Evolutionary conservation across 495 filamentous ascomycete genomes (phyloP), one percentile per base, ranked within the genome.

Genomic region (Antarctomyces pellizariae): DNA sequence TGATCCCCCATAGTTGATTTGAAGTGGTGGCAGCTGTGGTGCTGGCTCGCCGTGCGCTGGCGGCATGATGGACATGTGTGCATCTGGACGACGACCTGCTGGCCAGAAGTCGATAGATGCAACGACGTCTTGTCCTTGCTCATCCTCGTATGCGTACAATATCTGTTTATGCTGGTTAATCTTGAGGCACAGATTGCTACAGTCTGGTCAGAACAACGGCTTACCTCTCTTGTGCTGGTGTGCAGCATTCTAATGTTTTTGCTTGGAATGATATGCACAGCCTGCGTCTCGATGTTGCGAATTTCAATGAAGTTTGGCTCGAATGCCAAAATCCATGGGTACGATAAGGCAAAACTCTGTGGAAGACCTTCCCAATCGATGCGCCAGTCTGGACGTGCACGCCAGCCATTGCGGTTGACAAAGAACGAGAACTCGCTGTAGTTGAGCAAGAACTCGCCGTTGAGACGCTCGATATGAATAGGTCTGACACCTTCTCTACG

Each of bases 251-350:
- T 64, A 39, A 93, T 86, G 37, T 90, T 92, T 56, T 73, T 86
- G 32, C 78, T 78, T 24, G 80, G 90, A 42, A 92, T 70, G 37
- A 99, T 92, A 52, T 91, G 75, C 32, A 92, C 78, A 22, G 76
- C 75, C 31, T 77, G 74, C 11, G 75, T 91, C 43, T 95, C 89
- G 36, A 93, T 77, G 42, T 90, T 71, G 39, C 89, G 57, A 38
- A 99, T 77, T 50, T 99, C 89, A 34, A 99, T 77, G 42, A 99
- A 99, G 42, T 82, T 91, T n/a, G 82, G 74, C 51, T 99, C 89
- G 46, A 99, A 99, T 3, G 89, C 89, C 36, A 99, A 54, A 24
- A 99, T 89, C 59, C 84, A 99, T 30, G 83, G 83, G 42, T 83
- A 77, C 19, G 76, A 89, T 19, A 95, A 63, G 0, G 89, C 86